Evolutionary conservation across 805 yeast species (phyloP).

Genomic region (Yarrowia sp.): DNA sequence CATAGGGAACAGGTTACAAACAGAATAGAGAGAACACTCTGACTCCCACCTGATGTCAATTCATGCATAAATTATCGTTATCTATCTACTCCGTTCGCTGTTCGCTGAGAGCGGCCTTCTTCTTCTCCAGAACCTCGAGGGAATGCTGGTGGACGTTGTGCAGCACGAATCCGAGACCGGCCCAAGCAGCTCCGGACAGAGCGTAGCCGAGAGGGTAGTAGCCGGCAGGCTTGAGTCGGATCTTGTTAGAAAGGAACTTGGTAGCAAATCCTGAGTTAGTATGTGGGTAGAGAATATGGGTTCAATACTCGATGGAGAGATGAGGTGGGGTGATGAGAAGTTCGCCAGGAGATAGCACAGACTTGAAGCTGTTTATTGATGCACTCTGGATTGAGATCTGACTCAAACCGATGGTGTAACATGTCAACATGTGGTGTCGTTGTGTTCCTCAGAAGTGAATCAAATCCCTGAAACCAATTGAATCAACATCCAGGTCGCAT

Average conservation of each 20-base stretch:
- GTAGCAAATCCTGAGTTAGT: slow-evolving; percentile 42
- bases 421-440: too few relatives aligned
- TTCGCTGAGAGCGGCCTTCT: slow-evolving; percentile 34
- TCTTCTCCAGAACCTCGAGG: slow-evolving; percentile 43
- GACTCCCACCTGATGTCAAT: not conserved
- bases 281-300: not conserved
- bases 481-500: too few relatives aligned
- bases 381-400: too few relatives aligned
- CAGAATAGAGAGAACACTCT: too few relatives aligned
- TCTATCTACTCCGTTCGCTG: slow-evolving; percentile 37
- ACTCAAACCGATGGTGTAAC: too few relatives aligned
- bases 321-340: too few relatives aligned
- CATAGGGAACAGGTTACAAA: too few relatives aligned
- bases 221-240: slow-evolving; percentile 50
- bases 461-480: too few relatives aligned
- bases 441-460: too few relatives aligned
- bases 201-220: slow-evolving; percentile 50
- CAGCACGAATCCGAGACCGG: slow-evolving; percentile 48
- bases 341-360: too few relatives aligned
- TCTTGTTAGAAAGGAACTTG: slow-evolving; percentile 49
- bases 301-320: too few relatives aligned
- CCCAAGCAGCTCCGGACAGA: slow-evolving; percentile 48
- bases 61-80: slow-evolving; percentile 38
- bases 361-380: too few relatives aligned
- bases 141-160: slow-evolving; percentile 47